These are phyloP conservation scores for Annulohypoxylon maeteangense DNA, from an alignment of 495 filamentous ascomycete species.

Conservation along the genomic window DNA sequence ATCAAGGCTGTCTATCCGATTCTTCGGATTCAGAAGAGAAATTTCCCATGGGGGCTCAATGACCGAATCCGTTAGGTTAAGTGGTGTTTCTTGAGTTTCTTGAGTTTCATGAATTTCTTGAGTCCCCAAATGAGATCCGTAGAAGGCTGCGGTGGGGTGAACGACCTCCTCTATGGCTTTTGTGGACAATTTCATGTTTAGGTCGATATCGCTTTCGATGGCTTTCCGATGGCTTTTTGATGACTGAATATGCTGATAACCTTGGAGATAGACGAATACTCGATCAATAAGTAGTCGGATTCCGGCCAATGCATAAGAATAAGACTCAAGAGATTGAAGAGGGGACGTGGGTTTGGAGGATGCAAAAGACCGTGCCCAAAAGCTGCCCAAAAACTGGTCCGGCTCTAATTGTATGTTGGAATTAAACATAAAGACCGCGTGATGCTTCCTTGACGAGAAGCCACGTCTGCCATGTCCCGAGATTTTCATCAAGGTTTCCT, in stretches of 20 bases:
- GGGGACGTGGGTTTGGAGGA: conserved; percentile 23
- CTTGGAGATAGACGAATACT: conserved; percentile 9
- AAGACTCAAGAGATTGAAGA: conserved; percentile 6
- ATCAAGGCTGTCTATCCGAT: conserved; percentile 62
- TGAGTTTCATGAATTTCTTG: conserved; percentile 5
- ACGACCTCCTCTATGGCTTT: conserved; percentile 57
- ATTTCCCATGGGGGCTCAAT: conserved; percentile 45
- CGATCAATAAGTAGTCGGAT: neutral
- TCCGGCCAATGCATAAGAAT: neutral
- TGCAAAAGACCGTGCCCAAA: conserved; percentile 28
- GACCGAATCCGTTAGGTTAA: neutral
- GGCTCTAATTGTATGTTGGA: neutral
- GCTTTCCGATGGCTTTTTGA: too few species aligned
- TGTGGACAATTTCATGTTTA: conserved; percentile 56
- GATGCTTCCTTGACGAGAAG: conserved; percentile 14
- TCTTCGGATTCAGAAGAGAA: conserved; percentile 62
- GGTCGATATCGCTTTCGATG: conserved; percentile 11
- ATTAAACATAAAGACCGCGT: conserved; percentile 7
- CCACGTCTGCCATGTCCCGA: conserved; percentile 18
- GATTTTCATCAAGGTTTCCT: conserved; percentile 19
- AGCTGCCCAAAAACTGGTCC: conserved; percentile 25
- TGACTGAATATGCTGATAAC: conserved; percentile 1
- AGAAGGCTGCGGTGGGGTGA: conserved; percentile 62
- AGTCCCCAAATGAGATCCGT: conserved; percentile 16
- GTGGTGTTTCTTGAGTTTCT: neutral